Conservation (phyloP, 2,329 filamentous ascomycete species). For the Ophiostoma sp. region DNA sequence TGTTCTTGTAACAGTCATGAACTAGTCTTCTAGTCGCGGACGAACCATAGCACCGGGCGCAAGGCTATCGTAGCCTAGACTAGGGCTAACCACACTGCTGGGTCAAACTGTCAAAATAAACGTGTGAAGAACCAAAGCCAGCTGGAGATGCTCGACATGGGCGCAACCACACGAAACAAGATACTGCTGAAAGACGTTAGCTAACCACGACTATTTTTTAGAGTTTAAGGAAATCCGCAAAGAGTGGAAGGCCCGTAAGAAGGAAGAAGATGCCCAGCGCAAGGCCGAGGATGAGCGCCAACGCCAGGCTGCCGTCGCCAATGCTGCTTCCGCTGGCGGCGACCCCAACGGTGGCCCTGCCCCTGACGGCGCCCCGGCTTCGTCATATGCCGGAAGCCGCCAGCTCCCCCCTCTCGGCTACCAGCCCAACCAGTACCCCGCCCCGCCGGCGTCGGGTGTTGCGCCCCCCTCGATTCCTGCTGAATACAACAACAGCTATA, state of each 20-base stretch:
- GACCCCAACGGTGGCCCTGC: conserved; percentile 44
- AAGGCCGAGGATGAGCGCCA: conserved; percentile 88
- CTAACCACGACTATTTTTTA: conserved; percentile 36
- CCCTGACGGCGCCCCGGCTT: conserved; percentile 51
- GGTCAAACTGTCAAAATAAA: conserved; percentile 23
- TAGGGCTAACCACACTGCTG: conserved; percentile 35
- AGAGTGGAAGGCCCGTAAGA: conserved; percentile 98
- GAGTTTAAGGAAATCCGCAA: conserved; percentile 92
- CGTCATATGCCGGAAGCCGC: conserved; percentile 51
- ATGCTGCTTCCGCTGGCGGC: conserved; percentile 49
- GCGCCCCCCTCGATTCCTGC: conserved; percentile 49
- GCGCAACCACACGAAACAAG: neutral
- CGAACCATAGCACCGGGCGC: conserved; percentile 17
- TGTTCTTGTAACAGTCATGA: neutral
- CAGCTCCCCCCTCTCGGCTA: conserved; percentile 74
- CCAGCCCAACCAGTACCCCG: conserved; percentile 60
- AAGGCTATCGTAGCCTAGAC: conserved; percentile 33
- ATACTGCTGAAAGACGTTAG: neutral
- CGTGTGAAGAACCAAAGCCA: neutral
- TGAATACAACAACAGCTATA: conserved; percentile 51
- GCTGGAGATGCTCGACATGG: neutral
- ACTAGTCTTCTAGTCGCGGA: conserved; percentile 17
- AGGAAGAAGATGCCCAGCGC: conserved; percentile 88
- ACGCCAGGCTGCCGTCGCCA: conserved; percentile 46
- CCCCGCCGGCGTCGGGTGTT: conserved; percentile 52